Evolutionary conservation across 352 stramenopile species (phyloP), one percentile per base, ranked within the genome.

Genomic region (Phytophthora pseudosyringae): DNA sequence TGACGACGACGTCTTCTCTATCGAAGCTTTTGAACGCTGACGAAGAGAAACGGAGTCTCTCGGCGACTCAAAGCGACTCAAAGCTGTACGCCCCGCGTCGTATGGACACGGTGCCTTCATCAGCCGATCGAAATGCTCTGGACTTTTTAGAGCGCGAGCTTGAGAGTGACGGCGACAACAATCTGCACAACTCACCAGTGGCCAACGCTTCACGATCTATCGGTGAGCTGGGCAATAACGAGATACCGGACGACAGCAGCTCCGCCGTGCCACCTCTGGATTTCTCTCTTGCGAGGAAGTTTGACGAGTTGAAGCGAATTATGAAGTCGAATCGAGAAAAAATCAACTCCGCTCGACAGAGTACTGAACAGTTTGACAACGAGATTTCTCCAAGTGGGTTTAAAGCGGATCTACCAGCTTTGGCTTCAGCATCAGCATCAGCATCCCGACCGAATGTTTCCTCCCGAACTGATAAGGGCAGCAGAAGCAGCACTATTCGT

Each of bases 271-370:
- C 56, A 38, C 62, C 53, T 13, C 48, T 81, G 25, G 71, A 83
- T 40, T 55, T 80, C 4, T 78, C 79, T 16, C 49, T 91, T 25
- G 58, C 73, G n/a, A 71, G 71, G 46, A 90, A 91, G 58, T 93
- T 90, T 67, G 75, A 86, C 48, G 56, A 81, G 36, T 54, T 93
- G 15, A 93, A 91, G 71, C 40, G 54, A 10, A 58, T 89, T 32
- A 81, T 91, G 53, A 74, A 82, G 43, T 71, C 73, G 1, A 88
- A 91, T 55, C 64, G 78, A 46, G 72, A 72, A 9, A 69, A 70
- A 11, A 53, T 54, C 32, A 49, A 62, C 21, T 69, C 59, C 18
- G 53, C 8, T 51, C 66, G 52, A 28, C 39, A 49, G 6, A 49
- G 33, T 35, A 35, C 33, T 35, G 40, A 69, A 3, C 39, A 48